Evolutionary conservation across 2,329 filamentous ascomycete species (phyloP), one percentile per base, ranked within the genome.

Genomic region (Didymella arachidicola): DNA sequence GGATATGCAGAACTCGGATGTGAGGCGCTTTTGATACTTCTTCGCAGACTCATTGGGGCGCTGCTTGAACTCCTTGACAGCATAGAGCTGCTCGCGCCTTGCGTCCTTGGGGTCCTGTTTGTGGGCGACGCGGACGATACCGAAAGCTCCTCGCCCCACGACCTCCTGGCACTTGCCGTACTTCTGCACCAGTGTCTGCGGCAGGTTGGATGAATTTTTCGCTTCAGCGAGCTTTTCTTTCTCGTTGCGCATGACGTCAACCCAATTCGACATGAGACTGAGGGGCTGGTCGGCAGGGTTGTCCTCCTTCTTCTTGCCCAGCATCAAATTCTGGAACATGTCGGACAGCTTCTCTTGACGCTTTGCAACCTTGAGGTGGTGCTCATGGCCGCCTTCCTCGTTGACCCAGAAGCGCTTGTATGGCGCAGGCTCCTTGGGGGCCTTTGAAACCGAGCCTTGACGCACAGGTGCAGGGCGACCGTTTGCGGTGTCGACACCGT

Each of bases 121-220:
- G 85, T 98, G 95, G 16, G 94, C 97, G 77, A 98, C 97, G 61
- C 95, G 88, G 64, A 99, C 95, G 63, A 99, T 96, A 57, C 95
- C 95, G 77, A 99, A 99, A 41, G 95, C 95, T 61, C 95, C 95
- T 36, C 94, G 92, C 19, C 95, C 95, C 25, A 99, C 92, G 32
- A 99, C 88, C 77, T 99, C 95, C 74, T 98, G 94, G 75, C 95
- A 98, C 80, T 98, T 98, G 69, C 95, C 95, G 75, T 99, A 99
- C 77, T 98, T 98, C 73, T 98, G 92, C 1, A 95, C 91, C 47
- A 99, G 82, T 0, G 93, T 93, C 19, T 87, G 87, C 16, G 90
- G 89, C 18, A 89, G 84, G 71, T 89, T 91, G 72, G 89, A 90
- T 0, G 86, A 87, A 75, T 89, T 95, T 80, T 89, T 92, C 69